Evolutionary conservation across 257 asterid species (phyloP).

Genomic region (Gentiana macrophylla): DNA sequence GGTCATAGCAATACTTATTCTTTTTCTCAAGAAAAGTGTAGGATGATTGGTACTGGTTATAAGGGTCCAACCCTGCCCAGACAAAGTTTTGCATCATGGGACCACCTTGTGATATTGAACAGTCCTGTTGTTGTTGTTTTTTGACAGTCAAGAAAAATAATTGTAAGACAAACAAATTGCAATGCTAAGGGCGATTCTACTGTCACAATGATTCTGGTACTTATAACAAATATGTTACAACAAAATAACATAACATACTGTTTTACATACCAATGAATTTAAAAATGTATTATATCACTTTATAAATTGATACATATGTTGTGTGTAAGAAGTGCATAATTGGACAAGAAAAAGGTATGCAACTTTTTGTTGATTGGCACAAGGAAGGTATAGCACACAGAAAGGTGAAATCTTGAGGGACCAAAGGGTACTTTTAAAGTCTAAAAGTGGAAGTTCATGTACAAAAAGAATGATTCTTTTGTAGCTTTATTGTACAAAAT

Average conservation of each 20-base stretch:
- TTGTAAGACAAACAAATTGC: too few species aligned
- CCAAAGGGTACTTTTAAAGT: too few species aligned
- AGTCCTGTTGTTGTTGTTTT: slow-evolving; percentile 29
- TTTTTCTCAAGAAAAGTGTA: slow-evolving; percentile 55
- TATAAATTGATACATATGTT: neutral
- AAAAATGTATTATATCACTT: too few species aligned
- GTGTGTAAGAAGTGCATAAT: slow-evolving; percentile 5
- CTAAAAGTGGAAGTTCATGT: too few species aligned
- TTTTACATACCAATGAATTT: too few species aligned
- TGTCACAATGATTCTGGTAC: too few species aligned
- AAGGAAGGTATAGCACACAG: neutral
- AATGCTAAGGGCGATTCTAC: too few species aligned
- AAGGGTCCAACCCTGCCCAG: slow-evolving; percentile 47
- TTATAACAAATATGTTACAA: too few species aligned
- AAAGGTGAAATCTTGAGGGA: too few species aligned
- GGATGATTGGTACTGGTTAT: slow-evolving; percentile 28
- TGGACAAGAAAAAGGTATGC: neutral
- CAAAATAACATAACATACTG: too few species aligned
- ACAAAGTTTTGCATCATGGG: slow-evolving; percentile 30
- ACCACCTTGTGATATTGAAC: slow-evolving; percentile 41
- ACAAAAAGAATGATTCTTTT: neutral
- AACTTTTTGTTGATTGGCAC: neutral
- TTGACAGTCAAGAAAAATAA: too few species aligned
- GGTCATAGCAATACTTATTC: slow-evolving; percentile 12
- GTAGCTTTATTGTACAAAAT: neutral